Evolutionary conservation across 2,329 filamentous ascomycete genomes (phyloP).

Genomic region (Cercospora sp.): DNA sequence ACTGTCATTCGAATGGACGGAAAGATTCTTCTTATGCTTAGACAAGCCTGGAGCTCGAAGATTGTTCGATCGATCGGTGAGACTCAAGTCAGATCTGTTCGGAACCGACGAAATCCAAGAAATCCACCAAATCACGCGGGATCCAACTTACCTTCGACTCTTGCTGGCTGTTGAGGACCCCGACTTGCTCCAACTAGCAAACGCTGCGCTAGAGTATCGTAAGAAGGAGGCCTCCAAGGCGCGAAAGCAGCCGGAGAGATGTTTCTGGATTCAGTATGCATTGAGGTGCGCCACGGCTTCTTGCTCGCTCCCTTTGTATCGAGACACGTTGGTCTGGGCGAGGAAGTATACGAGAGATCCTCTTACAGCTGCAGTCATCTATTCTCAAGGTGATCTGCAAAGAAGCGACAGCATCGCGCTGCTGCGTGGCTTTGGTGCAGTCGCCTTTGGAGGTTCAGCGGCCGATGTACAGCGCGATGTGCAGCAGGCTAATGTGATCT

Average conservation of each 20-base stretch:
- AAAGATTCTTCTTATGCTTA: conserved; percentile 10
- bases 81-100: conserved; percentile 6
- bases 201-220: conserved; percentile 24
- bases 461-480: conserved; percentile 31
- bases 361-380: conserved; percentile 34
- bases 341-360: conserved; percentile 44
- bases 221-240: conserved; percentile 32
- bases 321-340: conserved; percentile 40
- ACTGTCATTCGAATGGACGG: conserved; percentile 9
- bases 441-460: neutral
- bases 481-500: conserved; percentile 35
- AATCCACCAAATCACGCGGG: neutral
- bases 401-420: conserved; percentile 33
- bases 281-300: conserved; percentile 39
- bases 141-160: conserved; percentile 18
- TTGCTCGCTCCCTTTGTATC: conserved; percentile 37
- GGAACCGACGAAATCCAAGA: neutral
- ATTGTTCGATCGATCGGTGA: conserved; percentile 18
- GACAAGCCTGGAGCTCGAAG: conserved; percentile 6
- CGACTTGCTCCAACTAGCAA: conserved; percentile 14
- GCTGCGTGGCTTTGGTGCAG: conserved; percentile 10
- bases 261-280: conserved; percentile 35
- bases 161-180: conserved; percentile 14
- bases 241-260: conserved; percentile 37
- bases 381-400: conserved; percentile 23